Percentiles rank a stretch among this genome's conserved stretches.
phyloP scores from a whole-genome alignment of 345 rosid genomes.

The Linum lewisii region DNA sequence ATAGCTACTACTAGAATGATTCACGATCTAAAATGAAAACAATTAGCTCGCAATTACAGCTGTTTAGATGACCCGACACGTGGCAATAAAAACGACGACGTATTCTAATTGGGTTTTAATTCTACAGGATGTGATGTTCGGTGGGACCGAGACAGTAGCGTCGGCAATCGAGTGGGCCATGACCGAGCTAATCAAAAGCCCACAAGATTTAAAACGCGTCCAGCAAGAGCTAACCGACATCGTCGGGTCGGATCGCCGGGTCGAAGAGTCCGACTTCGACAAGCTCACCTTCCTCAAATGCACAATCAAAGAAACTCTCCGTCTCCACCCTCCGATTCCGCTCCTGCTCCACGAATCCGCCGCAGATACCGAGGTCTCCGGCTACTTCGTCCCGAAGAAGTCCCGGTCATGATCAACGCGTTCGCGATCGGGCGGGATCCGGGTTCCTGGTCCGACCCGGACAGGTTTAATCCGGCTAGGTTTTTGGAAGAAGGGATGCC shows the following conservation, averaged over 20 bases:
- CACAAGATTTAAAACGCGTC: constrained; percentile 11
- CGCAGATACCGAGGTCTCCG: constrained; percentile 47
- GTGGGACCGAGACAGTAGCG: constrained; percentile 25
- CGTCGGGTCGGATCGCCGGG: constrained; percentile 14
- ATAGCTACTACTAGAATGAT: no score
- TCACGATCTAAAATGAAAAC: no score
- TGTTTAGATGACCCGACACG: no score
- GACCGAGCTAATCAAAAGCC: constrained; percentile 17
- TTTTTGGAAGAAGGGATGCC: constrained; percentile 52
- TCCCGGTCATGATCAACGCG: constrained; percentile 71
- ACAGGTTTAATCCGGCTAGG: constrained; percentile 60
- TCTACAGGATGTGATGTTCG: constrained; percentile 27
- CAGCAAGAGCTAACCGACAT: constrained; percentile 14
- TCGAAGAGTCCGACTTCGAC: constrained; percentile 15
- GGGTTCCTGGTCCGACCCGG: constrained; percentile 65
- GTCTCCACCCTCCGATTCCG: constrained; percentile 29
- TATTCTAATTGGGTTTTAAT: not conserved
- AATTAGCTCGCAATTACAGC: no score
- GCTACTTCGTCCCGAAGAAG: constrained; percentile 53
- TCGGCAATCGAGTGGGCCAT: constrained; percentile 24
- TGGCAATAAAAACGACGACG: no score
- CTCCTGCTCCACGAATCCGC: constrained; percentile 84
- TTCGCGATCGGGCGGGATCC: constrained; percentile 73
- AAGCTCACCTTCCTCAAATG: constrained; percentile 16
- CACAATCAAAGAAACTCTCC: constrained; percentile 15